Conservation (phyloP, 306 rosid species). For the Cicer yamashitae region DNA sequence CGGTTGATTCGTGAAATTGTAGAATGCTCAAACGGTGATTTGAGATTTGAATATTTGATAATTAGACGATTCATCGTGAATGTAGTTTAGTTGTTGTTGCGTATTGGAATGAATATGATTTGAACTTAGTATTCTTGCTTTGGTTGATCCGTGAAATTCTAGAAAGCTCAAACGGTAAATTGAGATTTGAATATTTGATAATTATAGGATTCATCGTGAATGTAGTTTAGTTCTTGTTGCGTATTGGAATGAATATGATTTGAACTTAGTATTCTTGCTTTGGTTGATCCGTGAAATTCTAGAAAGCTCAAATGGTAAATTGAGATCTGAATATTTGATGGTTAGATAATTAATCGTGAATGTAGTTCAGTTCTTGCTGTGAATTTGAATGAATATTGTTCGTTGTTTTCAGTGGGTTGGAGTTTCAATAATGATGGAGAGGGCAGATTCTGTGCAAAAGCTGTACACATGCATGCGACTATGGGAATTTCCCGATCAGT, state of each 20-base stretch:
- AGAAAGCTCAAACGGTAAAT: conserved; percentile 17
- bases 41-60: no score
- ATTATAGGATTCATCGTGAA: neutral
- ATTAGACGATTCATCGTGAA: no score
- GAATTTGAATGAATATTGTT: conserved; percentile 4
- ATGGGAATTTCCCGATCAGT: conserved; percentile 95
- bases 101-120: no score
- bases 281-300: neutral
- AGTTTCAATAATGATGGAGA: conserved; percentile 78
- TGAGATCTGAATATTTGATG: conserved; percentile 29
- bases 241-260: neutral
- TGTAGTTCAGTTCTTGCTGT: conserved; percentile 13
- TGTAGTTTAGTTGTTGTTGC: no score
- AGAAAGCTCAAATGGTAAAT: conserved; percentile 11
- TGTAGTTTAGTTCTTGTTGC: neutral
- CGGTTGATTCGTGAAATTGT: neutral
- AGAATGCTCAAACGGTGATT: no score
- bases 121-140: no score
- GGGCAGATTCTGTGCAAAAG: conserved; percentile 80
- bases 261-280: conserved; percentile 13
- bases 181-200: conserved; percentile 21
- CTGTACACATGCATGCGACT: conserved; percentile 84
- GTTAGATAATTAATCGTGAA: neutral
- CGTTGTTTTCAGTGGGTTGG: conserved; percentile 47
- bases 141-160: conserved; percentile 4